phyloP scores from a whole-genome alignment of 306 rosid genomes.

The Rosa persica region DNA sequence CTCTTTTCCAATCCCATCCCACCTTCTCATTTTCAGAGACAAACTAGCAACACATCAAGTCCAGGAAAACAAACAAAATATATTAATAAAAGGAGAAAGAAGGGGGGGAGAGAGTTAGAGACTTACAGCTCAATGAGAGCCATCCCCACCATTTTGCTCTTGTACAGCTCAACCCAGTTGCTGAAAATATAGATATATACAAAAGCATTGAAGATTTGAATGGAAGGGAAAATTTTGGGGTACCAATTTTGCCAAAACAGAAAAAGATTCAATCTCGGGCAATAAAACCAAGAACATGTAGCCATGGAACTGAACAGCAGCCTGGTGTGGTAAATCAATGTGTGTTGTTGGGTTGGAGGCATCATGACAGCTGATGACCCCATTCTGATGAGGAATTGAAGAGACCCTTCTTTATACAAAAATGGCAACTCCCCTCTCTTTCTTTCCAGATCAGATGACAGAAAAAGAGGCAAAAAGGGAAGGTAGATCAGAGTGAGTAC shows the following conservation, averaged over 20 bases:
- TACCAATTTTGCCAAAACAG: conserved; percentile 11
- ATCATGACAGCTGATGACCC: conserved; percentile 35
- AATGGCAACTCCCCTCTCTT: conserved; percentile 22
- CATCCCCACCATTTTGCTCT: conserved; percentile 18
- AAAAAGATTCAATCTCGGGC: background rate
- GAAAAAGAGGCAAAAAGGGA: conserved; percentile 35
- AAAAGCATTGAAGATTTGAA: conserved; percentile 1
- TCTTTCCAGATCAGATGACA: conserved; percentile 45
- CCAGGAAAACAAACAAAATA: conserved; percentile 24
- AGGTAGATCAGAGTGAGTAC: conserved; percentile 26
- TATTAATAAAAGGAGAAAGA: conserved; percentile 7
- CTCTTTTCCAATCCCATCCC: conserved; percentile 20
- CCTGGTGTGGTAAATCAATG: conserved; percentile 20
- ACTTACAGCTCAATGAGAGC: conserved; percentile 25
- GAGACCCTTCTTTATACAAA: conserved; percentile 24
- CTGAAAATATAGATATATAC: conserved; percentile 8
- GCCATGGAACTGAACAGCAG: conserved; percentile 18
- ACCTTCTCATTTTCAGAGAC: conserved; percentile 27
- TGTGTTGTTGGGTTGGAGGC: conserved; percentile 25
- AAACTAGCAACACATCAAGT: conserved; percentile 26
- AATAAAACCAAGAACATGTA: conserved; percentile 24
- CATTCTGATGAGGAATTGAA: conserved; percentile 23
- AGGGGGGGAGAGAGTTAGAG: background rate
- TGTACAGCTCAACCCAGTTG: conserved; percentile 6
- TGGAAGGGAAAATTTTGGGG: background rate